Evolutionary conservation across 164 flowering plant genomes (phyloP).

Genomic region (Brasenia schreberi): DNA sequence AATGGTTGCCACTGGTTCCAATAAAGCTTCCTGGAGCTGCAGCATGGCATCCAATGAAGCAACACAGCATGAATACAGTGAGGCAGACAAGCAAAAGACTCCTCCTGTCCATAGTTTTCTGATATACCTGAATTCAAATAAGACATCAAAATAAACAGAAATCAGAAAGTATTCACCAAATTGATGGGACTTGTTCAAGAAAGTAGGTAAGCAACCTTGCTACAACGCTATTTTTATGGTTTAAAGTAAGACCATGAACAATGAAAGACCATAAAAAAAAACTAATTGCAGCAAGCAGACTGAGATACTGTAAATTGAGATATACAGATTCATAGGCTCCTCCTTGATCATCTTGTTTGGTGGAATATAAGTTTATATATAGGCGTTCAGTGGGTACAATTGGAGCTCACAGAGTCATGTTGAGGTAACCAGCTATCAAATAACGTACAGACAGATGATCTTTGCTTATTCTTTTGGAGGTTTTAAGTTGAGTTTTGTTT

Average conservation of each 20-base stretch:
- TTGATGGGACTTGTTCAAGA: neutral
- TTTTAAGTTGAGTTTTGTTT: neutral
- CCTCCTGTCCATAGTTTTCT: neutral
- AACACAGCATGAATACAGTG: neutral
- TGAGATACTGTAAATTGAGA: too few relatives aligned
- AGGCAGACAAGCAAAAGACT: neutral
- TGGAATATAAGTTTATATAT: neutral
- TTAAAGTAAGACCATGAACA: neutral
- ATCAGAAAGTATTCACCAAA: neutral
- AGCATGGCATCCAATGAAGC: neutral
- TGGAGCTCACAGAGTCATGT: neutral
- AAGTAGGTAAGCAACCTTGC: neutral
- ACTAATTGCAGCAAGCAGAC: too few relatives aligned
- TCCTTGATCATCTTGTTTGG: neutral
- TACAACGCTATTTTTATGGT: neutral
- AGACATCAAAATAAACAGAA: too few relatives aligned
- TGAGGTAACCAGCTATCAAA: too few relatives aligned
- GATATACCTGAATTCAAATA: neutral
- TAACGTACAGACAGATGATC: too few relatives aligned
- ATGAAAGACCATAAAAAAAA: neutral
- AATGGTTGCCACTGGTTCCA: constrained; percentile 41
- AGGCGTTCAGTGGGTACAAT: neutral
- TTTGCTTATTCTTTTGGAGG: neutral
- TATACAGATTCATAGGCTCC: too few relatives aligned
- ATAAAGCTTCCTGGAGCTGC: constrained; percentile 22